Base-by-base conservation (phyloP, 1,139 yeast genomes). In the Magnusiomyces paraingens region DNA sequence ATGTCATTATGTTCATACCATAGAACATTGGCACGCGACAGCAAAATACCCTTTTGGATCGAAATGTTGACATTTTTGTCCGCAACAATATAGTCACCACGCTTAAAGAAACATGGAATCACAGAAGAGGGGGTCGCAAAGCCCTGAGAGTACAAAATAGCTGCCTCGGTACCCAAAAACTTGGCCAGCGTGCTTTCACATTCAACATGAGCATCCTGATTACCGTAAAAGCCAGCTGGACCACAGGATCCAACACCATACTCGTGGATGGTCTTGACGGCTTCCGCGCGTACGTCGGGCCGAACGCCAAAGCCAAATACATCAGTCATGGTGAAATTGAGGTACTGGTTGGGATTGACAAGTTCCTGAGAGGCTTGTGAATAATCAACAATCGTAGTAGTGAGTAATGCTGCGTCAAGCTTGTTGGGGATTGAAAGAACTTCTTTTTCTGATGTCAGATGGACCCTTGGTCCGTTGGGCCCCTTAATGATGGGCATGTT, bases 241-340 rank as follows among this genome's bases (percentile, higher is more conserved):
- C 98, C 97, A 75, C 99, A 93, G 1, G 98, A 94, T 59, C 99
- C 99, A 51, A 93, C 98, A 65, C 99, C 99, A 55, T 86, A 82
- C 55, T 76, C 75, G 49, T 76, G 74, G 58, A 93, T 83, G 35
- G 82, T 78, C 32, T 73, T 68, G 55, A 79, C 76, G 3, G 93
- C 90, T 17, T 76, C 79, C n/a, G 74, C 69, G 56, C 74, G 74
- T 42, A 90, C 74, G 17, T 60, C 67, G 17, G 71, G 70, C 61
- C 78, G 73, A 47, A 80, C 78, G 62, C 89, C 75, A 64, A 90
- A 75, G 66, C 89, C 87, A 59, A 78, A 71, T 14, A 84, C 82
- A 54, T 73, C 72, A 1, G 66, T 58, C 22, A 72, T 62, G 15
- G 73, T 62, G 44, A 73, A 60, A 60, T 74, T 73, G 51, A 71